phyloP scores from a whole-genome alignment of 2,329 filamentous ascomycete genomes.

The Catunica adiposa region DNA sequence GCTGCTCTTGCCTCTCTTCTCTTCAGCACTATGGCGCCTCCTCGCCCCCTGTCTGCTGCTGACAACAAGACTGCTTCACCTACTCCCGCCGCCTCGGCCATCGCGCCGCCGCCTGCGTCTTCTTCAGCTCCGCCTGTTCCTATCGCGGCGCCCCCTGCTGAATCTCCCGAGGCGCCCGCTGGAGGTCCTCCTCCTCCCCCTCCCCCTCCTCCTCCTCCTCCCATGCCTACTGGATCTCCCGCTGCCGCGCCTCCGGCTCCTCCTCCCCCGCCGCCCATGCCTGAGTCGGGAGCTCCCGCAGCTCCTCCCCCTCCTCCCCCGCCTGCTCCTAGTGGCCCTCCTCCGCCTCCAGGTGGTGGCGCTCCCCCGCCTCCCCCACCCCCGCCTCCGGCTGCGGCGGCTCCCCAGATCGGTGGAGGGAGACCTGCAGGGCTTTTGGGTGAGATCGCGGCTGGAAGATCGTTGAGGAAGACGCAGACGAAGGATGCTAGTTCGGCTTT shows the following conservation, averaged over 20 bases:
- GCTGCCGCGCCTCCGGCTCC: constrained; percentile 18
- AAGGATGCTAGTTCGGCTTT: constrained; percentile 65
- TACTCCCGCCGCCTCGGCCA: constrained; percentile 21
- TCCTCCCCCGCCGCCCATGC: constrained; percentile 23
- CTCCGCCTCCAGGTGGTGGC: constrained; percentile 21
- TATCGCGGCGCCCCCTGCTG: constrained; percentile 23
- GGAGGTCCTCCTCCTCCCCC: constrained; percentile 20
- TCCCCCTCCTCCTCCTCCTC: constrained; percentile 17
- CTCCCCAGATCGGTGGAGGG: constrained; percentile 21
- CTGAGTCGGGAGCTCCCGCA: constrained; percentile 19
- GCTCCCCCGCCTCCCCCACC: constrained; percentile 17
- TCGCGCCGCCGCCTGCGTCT: constrained; percentile 23
- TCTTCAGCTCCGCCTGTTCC: constrained; percentile 26
- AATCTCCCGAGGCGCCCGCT: constrained; percentile 20
- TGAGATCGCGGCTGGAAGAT: constrained; percentile 65
- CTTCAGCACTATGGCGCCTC: constrained; percentile 93
- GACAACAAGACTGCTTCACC: constrained; percentile 45
- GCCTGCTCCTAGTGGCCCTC: constrained; percentile 21
- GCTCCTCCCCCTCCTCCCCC: constrained; percentile 21
- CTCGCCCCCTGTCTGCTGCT: constrained; percentile 69
- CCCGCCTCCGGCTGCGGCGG: constrained; percentile 4
- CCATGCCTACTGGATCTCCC: constrained; percentile 12
- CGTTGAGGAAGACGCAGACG: constrained; percentile 74
- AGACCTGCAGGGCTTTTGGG: constrained; percentile 52
- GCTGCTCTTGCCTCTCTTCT: constrained; percentile 87